Evolutionary conservation across 2,329 filamentous ascomycete genomes (phyloP).

Genomic region (Emydomyces testavorans): DNA sequence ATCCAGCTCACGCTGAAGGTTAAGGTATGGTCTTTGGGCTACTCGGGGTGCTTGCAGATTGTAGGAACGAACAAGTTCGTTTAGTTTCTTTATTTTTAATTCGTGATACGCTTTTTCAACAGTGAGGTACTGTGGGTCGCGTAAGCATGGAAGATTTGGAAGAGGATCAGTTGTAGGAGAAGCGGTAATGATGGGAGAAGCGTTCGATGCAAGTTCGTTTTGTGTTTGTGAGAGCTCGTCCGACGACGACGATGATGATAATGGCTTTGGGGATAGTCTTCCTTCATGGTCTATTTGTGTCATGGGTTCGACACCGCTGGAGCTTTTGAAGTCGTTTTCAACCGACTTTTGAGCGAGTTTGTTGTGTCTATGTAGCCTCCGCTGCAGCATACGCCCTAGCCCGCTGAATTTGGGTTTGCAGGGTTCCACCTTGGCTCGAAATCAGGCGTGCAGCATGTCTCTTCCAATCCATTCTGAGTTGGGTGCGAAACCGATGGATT

Average conservation of each 20-base stretch:
- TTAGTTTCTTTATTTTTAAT: constrained; percentile 65
- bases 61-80: constrained; percentile 71
- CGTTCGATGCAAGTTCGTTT: not conserved
- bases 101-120: constrained; percentile 64
- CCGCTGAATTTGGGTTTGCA: constrained; percentile 59
- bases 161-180: constrained; percentile 17
- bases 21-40: constrained; percentile 87
- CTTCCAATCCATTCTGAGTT: constrained; percentile 74
- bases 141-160: constrained; percentile 51
- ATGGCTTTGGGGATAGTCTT: constrained; percentile 14
- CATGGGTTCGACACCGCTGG: not conserved
- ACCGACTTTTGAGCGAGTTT: not conserved
- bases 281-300: constrained; percentile 23
- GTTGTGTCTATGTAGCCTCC: constrained; percentile 30
- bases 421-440: constrained; percentile 59
- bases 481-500: constrained; percentile 55
- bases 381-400: constrained; percentile 66
- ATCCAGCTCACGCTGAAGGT: constrained; percentile 66
- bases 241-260: constrained; percentile 1
- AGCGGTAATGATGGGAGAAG: constrained; percentile 6
- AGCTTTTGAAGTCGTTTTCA: not conserved
- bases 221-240: not conserved
- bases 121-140: constrained; percentile 64
- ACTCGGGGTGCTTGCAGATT: constrained; percentile 89
- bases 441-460: constrained; percentile 71